A percentile compares a stretch with the other conserved stretches of the same genome.
These are phyloP conservation scores for Paracoccidioides brasiliensis DNA, from an alignment of 2,329 filamentous ascomycete species.

Conservation along the genomic window DNA sequence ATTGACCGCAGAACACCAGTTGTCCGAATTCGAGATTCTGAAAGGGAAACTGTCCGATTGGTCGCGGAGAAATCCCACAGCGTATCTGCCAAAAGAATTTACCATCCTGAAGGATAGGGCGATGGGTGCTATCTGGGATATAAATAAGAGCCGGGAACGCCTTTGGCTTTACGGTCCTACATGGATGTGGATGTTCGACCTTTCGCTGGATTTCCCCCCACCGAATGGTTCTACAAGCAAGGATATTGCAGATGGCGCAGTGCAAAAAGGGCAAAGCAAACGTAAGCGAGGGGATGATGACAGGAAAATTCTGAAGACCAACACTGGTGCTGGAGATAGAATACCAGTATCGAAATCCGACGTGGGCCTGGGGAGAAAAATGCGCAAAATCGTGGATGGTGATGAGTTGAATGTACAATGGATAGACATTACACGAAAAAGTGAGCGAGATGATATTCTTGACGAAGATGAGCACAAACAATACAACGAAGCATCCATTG, in stretches of 20 bases:
- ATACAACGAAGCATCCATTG: conserved; percentile 20
- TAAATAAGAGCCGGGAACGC: conserved; percentile 42
- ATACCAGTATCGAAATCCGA: conserved; percentile 34
- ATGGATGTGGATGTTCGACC: conserved; percentile 87
- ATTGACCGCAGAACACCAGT: conserved; percentile 51
- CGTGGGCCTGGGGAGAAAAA: conserved; percentile 34
- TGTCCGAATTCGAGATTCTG: conserved; percentile 70
- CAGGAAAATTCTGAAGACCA: conserved; percentile 33
- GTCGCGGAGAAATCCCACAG: conserved; percentile 71
- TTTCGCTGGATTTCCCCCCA: conserved; percentile 52
- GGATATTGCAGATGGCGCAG: conserved; percentile 15
- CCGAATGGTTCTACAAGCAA: conserved; percentile 18
- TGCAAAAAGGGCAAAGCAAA: conserved; percentile 19
- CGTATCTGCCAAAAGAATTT: conserved; percentile 60
- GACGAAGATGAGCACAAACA: conserved; percentile 24
- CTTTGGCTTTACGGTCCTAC: conserved; percentile 78
- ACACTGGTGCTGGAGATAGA: conserved; percentile 44
- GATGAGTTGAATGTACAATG: conserved; percentile 25
- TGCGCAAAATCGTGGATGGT: conserved; percentile 35
- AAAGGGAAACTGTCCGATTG: conserved; percentile 67
- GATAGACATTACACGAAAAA: conserved; percentile 19
- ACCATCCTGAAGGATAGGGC: conserved; percentile 62
- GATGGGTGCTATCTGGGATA: conserved; percentile 77
- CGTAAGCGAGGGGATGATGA: conserved; percentile 29
- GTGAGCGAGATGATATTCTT: conserved; percentile 14